phyloP scores from a whole-genome alignment of 768 basidiomycete genomes.

The Leccinum obscurum region DNA sequence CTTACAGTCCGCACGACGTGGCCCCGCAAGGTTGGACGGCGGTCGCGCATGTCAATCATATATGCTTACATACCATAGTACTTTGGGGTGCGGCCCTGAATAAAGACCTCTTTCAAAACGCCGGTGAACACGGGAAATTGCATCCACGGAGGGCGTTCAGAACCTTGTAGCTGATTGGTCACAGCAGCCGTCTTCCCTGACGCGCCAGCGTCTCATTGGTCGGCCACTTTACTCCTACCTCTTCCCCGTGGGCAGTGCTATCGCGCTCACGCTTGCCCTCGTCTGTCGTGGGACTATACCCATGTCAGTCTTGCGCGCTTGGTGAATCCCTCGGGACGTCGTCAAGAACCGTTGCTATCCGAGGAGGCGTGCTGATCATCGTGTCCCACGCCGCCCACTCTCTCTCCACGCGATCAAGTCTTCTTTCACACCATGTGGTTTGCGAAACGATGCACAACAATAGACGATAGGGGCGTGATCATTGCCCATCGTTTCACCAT shows the following conservation, averaged over 20 bases:
- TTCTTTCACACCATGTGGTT: slow-evolving; percentile 1
- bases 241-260: background rate
- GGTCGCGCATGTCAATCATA: background rate
- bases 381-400: background rate
- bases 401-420: background rate
- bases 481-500: background rate
- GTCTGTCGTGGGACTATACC: background rate
- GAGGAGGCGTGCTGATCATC: background rate
- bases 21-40: background rate
- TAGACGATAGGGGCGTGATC: background rate
- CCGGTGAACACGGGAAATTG: background rate
- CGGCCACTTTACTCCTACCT: background rate
- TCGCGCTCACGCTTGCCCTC: background rate
- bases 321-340: background rate
- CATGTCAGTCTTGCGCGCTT: background rate
- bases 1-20: background rate
- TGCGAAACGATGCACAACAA: background rate
- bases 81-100: background rate
- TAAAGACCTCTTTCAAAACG: background rate
- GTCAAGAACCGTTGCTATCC: background rate
- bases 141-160: background rate
- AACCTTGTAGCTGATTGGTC: background rate
- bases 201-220: background rate
- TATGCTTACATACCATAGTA: background rate
- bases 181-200: background rate